Evolutionary conservation across 331 rosid genomes (phyloP).

Genomic region (Telfairia occidentalis): DNA sequence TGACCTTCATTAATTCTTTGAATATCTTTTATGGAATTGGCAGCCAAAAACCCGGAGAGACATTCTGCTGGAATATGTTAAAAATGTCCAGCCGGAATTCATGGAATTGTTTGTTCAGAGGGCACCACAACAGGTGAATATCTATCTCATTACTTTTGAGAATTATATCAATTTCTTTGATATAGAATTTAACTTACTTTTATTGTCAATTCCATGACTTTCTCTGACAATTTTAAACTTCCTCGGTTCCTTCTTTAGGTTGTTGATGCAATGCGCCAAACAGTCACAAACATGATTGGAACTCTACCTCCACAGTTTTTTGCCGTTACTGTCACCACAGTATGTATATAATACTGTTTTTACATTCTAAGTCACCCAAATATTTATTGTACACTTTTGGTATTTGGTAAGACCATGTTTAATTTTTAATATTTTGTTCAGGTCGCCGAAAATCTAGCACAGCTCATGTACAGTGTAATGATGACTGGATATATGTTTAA

Average conservation of each 20-base stretch:
- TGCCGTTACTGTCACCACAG: constrained; percentile 72
- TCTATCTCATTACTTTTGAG: no score
- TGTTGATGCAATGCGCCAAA: constrained; percentile 95
- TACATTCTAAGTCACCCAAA: not conserved
- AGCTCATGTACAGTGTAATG: constrained; percentile 94
- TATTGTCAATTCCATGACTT: constrained; percentile 1
- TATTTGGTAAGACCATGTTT: not conserved
- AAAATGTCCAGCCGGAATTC: constrained; percentile 94
- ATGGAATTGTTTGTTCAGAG: constrained; percentile 91
- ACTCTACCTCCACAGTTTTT: constrained; percentile 95
- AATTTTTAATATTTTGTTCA: constrained; percentile 26
- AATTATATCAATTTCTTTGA: not conserved
- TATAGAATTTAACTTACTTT: not conserved
- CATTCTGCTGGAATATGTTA: constrained; percentile 80
- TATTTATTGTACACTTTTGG: constrained; percentile 3
- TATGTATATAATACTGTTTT: constrained; percentile 21
- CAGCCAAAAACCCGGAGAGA: constrained; percentile 91
- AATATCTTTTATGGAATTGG: not conserved
- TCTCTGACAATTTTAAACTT: constrained; percentile 6
- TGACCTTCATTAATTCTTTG: not conserved
- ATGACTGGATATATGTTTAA: constrained; percentile 98
- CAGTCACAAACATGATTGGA: constrained; percentile 98
- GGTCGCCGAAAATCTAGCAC: constrained; percentile 99
- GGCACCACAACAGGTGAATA: constrained; percentile 78
- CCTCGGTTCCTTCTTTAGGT: constrained; percentile 36